Conservation (phyloP, 192 early-diverging fungal genomes). For the Coemansia sp. region DNA sequence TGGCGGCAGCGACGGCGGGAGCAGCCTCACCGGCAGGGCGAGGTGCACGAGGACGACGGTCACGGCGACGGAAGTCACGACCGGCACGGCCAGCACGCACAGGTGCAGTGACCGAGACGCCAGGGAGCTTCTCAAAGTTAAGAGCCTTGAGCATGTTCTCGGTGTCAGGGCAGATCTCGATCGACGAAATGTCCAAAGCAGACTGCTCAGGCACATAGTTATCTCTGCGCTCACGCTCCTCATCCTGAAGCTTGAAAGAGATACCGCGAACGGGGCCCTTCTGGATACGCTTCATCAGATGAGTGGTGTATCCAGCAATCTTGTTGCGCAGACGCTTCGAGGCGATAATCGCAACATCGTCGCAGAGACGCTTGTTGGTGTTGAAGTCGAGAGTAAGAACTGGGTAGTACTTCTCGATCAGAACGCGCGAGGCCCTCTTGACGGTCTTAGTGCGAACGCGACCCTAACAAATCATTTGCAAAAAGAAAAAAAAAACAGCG, state of each 20-base stretch:
- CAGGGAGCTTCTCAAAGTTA: constrained; percentile 90
- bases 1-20: constrained; percentile 27
- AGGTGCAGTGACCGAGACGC: constrained; percentile 66
- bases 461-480: constrained; percentile 58
- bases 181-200: constrained; percentile 83
- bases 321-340: constrained; percentile 99
- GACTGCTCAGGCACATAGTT: constrained; percentile 99
- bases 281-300: constrained; percentile 99
- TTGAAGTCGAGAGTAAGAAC: constrained; percentile 98
- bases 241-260: constrained; percentile 99
- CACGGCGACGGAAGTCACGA: constrained; percentile 52
- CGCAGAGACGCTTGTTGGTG: constrained; percentile 99
- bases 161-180: constrained; percentile 96
- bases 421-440: constrained; percentile 99
- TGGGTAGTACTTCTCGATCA: constrained; percentile 99
- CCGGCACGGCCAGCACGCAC: constrained; percentile 48
- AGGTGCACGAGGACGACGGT: constrained; percentile 39
- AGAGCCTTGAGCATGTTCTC: constrained; percentile 94
- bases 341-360: constrained; percentile 97
- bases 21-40: constrained; percentile 39
- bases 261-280: constrained; percentile 98
- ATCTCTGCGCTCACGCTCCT: constrained; percentile 99
- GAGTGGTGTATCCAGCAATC: constrained; percentile 99
- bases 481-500: background rate
- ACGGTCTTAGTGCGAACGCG: constrained; percentile 99